Evolutionary conservation across 345 rosid genomes (phyloP).

Genomic region (Bretschneidera sinensis): DNA sequence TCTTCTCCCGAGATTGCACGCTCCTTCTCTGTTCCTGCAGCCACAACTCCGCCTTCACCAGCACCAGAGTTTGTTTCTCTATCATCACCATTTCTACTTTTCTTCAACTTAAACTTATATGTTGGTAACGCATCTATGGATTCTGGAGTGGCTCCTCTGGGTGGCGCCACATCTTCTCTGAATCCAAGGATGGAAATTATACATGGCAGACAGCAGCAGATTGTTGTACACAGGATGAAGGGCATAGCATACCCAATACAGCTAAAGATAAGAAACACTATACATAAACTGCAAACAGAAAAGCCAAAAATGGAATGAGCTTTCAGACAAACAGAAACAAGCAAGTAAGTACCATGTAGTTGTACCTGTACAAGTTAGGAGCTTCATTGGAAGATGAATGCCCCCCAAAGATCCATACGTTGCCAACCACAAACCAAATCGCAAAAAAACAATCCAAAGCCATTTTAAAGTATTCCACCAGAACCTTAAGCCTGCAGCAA

Average conservation of each 20-base stretch:
- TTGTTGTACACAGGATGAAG: slow-evolving; percentile 90
- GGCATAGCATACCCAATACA: slow-evolving; percentile 99
- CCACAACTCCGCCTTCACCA: slow-evolving; percentile 81
- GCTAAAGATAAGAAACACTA: slow-evolving; percentile 91
- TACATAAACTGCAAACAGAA: slow-evolving; percentile 69
- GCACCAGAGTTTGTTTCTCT: slow-evolving; percentile 37
- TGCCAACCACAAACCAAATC: slow-evolving; percentile 98
- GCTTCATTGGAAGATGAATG: slow-evolving; percentile 83
- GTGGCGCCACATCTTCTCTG: slow-evolving; percentile 81
- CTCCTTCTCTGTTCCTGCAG: slow-evolving; percentile 87
- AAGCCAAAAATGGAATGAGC: slow-evolving; percentile 8
- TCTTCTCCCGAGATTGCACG: slow-evolving; percentile 85
- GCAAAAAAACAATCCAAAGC: slow-evolving; percentile 98
- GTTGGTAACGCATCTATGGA: slow-evolving; percentile 83
- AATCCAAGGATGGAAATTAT: slow-evolving; percentile 88
- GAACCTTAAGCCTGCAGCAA: slow-evolving; percentile 59
- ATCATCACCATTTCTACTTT: slow-evolving; percentile 48
- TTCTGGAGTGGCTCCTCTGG: slow-evolving; percentile 91
- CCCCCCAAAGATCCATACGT: slow-evolving; percentile 97
- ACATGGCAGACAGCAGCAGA: slow-evolving; percentile 97
- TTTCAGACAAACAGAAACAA: slow-evolving; percentile 1
- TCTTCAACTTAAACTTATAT: slow-evolving; percentile 82
- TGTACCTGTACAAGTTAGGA: slow-evolving; percentile 92
- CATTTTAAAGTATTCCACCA: slow-evolving; percentile 94
- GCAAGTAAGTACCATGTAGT: not conserved